These are phyloP conservation scores for Mycena leptocephala DNA, from an alignment of 768 basidiomycete genomes.

Conservation along the genomic window DNA sequence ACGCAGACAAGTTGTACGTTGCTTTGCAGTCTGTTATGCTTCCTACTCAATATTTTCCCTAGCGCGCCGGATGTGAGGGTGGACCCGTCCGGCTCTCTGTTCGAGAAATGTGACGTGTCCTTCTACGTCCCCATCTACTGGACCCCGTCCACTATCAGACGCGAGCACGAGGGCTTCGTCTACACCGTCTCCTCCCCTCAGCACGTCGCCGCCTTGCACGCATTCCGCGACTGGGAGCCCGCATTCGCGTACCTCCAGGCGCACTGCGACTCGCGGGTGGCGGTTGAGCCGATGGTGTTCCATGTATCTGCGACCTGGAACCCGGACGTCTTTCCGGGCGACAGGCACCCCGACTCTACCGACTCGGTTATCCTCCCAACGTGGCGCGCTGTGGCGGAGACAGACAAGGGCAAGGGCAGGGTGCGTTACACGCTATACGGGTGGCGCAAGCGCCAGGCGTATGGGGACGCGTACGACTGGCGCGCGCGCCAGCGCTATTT, in stretches of 20 bases:
- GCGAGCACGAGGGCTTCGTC: background rate
- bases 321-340: background rate
- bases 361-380: background rate
- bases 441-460: too few species aligned
- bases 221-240: background rate
- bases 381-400: background rate
- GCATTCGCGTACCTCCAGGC: background rate
- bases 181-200: background rate
- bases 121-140: conserved; percentile 4
- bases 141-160: background rate
- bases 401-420: background rate
- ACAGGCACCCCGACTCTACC: background rate
- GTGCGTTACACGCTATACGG: background rate
- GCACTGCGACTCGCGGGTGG: background rate
- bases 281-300: background rate
- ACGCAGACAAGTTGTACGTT: too few species aligned
- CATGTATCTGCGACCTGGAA: background rate
- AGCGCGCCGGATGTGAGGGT: background rate
- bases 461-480: too few species aligned
- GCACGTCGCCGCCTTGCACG: conserved; percentile 16
- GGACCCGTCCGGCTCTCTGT: background rate
- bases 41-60: background rate
- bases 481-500: too few species aligned
- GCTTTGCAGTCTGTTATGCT: background rate
- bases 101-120: background rate